These are phyloP conservation scores for Pycnococcus provasolii DNA, from an alignment of 139 green algal species.

Conservation along the genomic window DNA sequence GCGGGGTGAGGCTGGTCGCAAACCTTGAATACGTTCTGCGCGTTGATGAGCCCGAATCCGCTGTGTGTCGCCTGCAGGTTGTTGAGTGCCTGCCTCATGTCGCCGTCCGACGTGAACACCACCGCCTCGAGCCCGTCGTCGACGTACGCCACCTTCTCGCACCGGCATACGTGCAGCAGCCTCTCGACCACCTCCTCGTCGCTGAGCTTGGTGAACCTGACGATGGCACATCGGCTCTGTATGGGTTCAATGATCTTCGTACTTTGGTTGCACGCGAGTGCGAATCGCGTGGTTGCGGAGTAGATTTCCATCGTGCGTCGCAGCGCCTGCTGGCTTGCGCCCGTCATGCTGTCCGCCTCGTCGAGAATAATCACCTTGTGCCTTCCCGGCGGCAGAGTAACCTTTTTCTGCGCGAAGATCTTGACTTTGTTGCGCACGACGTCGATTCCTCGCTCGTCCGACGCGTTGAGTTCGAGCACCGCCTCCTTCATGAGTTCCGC, in stretches of 20 bases:
- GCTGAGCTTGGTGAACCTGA: constrained; percentile 72
- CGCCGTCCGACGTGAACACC: constrained; percentile 95
- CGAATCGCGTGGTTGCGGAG: constrained; percentile 87
- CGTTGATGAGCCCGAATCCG: constrained; percentile 81
- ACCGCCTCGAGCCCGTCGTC: constrained; percentile 83
- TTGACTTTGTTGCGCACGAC: constrained; percentile 99
- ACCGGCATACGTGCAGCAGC: constrained; percentile 63
- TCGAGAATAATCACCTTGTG: constrained; percentile 98
- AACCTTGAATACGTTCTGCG: constrained; percentile 87
- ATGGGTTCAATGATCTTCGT: constrained; percentile 98
- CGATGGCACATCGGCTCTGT: constrained; percentile 92
- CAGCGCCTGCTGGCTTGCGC: constrained; percentile 89
- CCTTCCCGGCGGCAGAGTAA: constrained; percentile 77
- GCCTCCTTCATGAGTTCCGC: constrained; percentile 57
- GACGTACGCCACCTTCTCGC: constrained; percentile 53
- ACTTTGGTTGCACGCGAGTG: constrained; percentile 88
- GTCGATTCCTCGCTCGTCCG: constrained; percentile 94
- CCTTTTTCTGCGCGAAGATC: constrained; percentile 98
- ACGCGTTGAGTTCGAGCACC: constrained; percentile 96
- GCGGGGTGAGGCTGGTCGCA: constrained; percentile 96
- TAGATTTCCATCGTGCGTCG: constrained; percentile 98
- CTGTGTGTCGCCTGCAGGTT: constrained; percentile 77
- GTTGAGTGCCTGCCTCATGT: constrained; percentile 99
- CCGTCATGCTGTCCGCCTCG: constrained; percentile 96
- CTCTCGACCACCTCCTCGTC: constrained; percentile 78